A percentile compares a stretch with the other conserved stretches of the same genome.
These are phyloP conservation scores for Aureobasidium subglaciale DNA, from an alignment of 2,329 filamentous ascomycete species.

Conservation along the genomic window DNA sequence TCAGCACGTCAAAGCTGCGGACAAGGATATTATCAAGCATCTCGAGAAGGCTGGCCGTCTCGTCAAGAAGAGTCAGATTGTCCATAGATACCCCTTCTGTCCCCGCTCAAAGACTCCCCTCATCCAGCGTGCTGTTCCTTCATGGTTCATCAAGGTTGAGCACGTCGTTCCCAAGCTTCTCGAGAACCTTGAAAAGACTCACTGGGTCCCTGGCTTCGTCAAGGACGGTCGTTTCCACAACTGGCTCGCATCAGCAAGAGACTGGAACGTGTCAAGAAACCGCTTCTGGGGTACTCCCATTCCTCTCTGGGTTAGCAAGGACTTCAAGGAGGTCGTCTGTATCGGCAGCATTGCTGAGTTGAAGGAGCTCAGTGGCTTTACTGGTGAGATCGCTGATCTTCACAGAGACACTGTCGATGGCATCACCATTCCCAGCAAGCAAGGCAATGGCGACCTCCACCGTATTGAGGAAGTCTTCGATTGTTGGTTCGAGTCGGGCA, in stretches of 20 bases:
- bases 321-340: slow-evolving; percentile 78
- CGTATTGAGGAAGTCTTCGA: slow-evolving; percentile 88
- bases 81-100: slow-evolving; percentile 89
- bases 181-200: slow-evolving; percentile 78
- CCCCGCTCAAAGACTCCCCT: slow-evolving; percentile 91
- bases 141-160: slow-evolving; percentile 89
- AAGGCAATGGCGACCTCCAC: slow-evolving; percentile 74
- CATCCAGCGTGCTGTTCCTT: slow-evolving; percentile 85
- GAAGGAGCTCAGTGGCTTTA: slow-evolving; percentile 76
- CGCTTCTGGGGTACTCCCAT: slow-evolving; percentile 94
- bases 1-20: slow-evolving; percentile 83
- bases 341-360: slow-evolving; percentile 80
- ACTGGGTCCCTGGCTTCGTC: slow-evolving; percentile 86
- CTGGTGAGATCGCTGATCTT: slow-evolving; percentile 74
- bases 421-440: slow-evolving; percentile 86
- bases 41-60: slow-evolving; percentile 70
- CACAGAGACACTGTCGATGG: slow-evolving; percentile 90
- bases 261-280: slow-evolving; percentile 94
- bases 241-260: slow-evolving; percentile 85
- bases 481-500: slow-evolving; percentile 95
- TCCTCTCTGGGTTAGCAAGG: slow-evolving; percentile 85
- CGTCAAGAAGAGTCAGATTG: slow-evolving; percentile 78
- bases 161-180: slow-evolving; percentile 81
- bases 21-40: slow-evolving; percentile 87
- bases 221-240: slow-evolving; percentile 86